Percentiles rank a stretch among this genome's conserved stretches.
Conservation (phyloP, 176 grass and related monocot genomes). For the Carex kokanica region DNA sequence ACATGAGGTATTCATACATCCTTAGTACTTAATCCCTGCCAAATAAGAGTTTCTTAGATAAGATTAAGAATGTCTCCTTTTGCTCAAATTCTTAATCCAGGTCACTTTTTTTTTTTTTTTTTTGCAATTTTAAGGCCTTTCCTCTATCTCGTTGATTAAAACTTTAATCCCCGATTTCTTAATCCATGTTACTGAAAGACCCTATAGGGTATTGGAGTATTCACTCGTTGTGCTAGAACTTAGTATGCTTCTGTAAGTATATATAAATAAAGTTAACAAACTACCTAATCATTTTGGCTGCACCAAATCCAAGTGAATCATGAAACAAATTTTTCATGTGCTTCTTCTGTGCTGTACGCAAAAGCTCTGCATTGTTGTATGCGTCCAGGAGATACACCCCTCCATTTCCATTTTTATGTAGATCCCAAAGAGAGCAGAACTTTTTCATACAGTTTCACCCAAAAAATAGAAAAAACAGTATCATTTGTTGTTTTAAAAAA, state of each 20-base stretch:
- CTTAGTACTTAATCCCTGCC: too few relatives aligned
- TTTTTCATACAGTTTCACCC: too few relatives aligned
- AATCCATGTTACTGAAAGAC: neutral
- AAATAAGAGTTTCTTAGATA: too few relatives aligned
- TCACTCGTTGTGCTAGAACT: neutral
- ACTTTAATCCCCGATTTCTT: neutral
- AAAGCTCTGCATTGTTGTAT: conserved; percentile 64
- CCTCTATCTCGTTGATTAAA: neutral
- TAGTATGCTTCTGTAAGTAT: neutral
- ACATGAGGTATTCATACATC: too few relatives aligned
- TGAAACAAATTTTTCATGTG: conserved; percentile 78
- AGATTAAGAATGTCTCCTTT: too few relatives aligned
- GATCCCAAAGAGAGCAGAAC: conserved; percentile 74
- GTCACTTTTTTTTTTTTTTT: neutral
- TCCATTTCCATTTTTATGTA: conserved; percentile 72
- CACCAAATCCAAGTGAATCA: conserved; percentile 92
- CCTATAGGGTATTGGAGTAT: neutral
- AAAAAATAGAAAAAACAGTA: too few relatives aligned
- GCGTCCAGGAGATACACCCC: conserved; percentile 58
- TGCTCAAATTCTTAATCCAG: too few relatives aligned
- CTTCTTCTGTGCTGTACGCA: conserved; percentile 55
- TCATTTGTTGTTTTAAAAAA: too few relatives aligned
- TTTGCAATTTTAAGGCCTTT: neutral
- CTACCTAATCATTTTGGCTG: conserved; percentile 98
- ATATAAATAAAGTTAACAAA: neutral